These are phyloP conservation scores for Entrophospora sp. DNA, from an alignment of 192 early-diverging fungal species.

Conservation along the genomic window DNA sequence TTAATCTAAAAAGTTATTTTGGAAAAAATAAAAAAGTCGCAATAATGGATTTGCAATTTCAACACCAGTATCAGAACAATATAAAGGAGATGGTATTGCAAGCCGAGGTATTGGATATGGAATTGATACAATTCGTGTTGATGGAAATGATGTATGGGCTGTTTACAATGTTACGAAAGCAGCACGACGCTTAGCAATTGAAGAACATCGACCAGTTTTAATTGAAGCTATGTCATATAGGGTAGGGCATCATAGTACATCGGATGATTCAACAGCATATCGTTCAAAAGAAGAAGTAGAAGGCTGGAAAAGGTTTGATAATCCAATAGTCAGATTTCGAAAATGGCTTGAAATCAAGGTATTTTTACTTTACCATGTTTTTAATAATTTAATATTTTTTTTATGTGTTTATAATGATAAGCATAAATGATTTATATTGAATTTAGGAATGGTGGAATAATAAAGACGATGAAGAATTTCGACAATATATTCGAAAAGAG, in stretches of 20 bases:
- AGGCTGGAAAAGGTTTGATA: conserved; percentile 78
- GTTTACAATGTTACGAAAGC: conserved; percentile 88
- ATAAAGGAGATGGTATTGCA: conserved; percentile 96
- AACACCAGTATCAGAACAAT: conserved; percentile 90
- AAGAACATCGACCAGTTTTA: conserved; percentile 78
- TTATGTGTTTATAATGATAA: background rate
- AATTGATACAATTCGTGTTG: conserved; percentile 93
- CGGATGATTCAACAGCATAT: conserved; percentile 95
- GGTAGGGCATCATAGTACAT: conserved; percentile 94
- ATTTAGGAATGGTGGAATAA: conserved; percentile 68
- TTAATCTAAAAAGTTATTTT: too few relatives aligned
- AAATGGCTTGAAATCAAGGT: conserved; percentile 74
- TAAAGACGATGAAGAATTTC: conserved; percentile 55
- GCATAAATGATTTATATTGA: background rate
- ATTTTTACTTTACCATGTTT: background rate
- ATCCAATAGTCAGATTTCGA: conserved; percentile 82
- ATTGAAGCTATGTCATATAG: conserved; percentile 99
- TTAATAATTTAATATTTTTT: background rate
- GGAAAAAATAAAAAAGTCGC: too few relatives aligned
- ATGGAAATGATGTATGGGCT: conserved; percentile 98
- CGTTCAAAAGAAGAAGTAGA: conserved; percentile 87
- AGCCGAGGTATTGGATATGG: conserved; percentile 93
- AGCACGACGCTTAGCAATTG: conserved; percentile 75
- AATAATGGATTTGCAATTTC: conserved; percentile 99
- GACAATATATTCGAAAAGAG: conserved; percentile 54